Conservation (phyloP, 148 eudicot species). For the Vaccinium vitisidaea region DNA sequence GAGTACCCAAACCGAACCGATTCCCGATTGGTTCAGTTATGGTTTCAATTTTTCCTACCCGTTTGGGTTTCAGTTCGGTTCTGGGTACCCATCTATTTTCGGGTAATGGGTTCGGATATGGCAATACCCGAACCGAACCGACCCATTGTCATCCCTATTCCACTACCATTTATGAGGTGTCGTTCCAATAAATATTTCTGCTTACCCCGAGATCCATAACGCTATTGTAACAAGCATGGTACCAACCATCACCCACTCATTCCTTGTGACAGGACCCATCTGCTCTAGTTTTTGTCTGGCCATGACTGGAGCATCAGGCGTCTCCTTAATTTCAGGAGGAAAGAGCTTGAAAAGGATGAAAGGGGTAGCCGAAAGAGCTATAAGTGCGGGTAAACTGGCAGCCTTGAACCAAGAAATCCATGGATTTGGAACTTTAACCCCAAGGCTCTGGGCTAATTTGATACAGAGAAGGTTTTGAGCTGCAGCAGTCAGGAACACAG, state of each 20-base stretch:
- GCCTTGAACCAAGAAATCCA: slow-evolving; percentile 87
- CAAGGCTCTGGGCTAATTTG: slow-evolving; percentile 85
- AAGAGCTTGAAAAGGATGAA: slow-evolving; percentile 63
- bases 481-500: slow-evolving; percentile 98
- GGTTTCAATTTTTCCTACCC: too few species aligned
- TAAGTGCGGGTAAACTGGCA: slow-evolving; percentile 75
- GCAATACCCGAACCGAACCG: too few species aligned
- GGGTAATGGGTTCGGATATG: too few species aligned
- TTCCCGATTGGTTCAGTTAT: too few species aligned
- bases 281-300: slow-evolving; percentile 65
- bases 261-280: slow-evolving; percentile 82
- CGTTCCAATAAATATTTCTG: not conserved
- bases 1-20: too few species aligned
- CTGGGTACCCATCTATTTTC: too few species aligned
- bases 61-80: too few species aligned
- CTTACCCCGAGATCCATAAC: slow-evolving; percentile 88
- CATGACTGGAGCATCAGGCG: slow-evolving; percentile 92
- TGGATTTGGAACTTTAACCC: slow-evolving; percentile 62
- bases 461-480: slow-evolving; percentile 92
- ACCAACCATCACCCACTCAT: slow-evolving; percentile 87
- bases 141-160: too few species aligned
- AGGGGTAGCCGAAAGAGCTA: slow-evolving; percentile 65
- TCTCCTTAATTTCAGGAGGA: slow-evolving; percentile 84
- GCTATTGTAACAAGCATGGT: slow-evolving; percentile 89
- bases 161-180: not conserved